phyloP scores from a whole-genome alignment of 2,329 filamentous ascomycete genomes.

The Claviceps paspali region DNA sequence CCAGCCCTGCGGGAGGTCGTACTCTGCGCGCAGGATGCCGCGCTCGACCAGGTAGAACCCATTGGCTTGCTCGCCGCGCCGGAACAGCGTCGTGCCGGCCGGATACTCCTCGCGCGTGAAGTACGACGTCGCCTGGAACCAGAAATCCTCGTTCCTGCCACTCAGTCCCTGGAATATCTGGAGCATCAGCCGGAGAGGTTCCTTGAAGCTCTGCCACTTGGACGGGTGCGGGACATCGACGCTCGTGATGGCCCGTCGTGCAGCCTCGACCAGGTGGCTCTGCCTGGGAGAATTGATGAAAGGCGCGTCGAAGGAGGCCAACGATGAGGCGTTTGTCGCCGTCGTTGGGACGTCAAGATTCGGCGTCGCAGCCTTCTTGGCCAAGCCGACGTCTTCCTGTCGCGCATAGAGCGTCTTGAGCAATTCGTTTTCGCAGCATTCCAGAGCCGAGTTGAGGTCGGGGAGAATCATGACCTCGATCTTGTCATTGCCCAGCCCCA shows the following conservation, averaged over 20 bases:
- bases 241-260: constrained; percentile 57
- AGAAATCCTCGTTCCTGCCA: constrained; percentile 82
- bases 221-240: constrained; percentile 41
- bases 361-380: constrained; percentile 25
- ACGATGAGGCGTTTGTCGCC: constrained; percentile 15
- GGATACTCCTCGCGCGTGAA: constrained; percentile 55
- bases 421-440: constrained; percentile 89
- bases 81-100: constrained; percentile 61
- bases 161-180: constrained; percentile 91
- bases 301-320: constrained; percentile 21
- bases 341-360: constrained; percentile 33
- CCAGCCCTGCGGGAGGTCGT: constrained; percentile 75
- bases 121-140: constrained; percentile 66
- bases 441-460: constrained; percentile 81
- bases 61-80: constrained; percentile 57
- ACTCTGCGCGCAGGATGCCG: constrained; percentile 80
- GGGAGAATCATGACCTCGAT: constrained; percentile 69
- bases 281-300: constrained; percentile 74
- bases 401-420: constrained; percentile 64
- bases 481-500: constrained; percentile 62
- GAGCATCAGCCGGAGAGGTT: constrained; percentile 79
- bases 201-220: constrained; percentile 75
- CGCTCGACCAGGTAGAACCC: constrained; percentile 86
- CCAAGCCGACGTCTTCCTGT: constrained; percentile 42
- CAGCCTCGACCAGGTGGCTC: constrained; percentile 62